Evolutionary conservation across 1,284 basidiomycete genomes (phyloP).

Genomic region (Ceratorhiza oryzae-sativae): DNA sequence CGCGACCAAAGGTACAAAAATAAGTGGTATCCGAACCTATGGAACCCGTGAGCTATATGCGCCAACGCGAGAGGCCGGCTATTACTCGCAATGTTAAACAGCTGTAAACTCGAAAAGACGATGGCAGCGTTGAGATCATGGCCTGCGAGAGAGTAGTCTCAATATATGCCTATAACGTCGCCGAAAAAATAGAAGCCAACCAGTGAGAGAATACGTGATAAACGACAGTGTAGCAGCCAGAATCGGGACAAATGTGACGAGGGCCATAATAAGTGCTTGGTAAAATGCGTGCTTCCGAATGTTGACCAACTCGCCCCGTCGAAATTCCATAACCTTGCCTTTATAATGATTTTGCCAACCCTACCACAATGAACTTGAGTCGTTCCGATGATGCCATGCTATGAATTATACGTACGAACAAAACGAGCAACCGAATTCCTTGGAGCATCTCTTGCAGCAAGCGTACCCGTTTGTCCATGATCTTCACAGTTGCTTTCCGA

Average conservation of each 20-base stretch:
- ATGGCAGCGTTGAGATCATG: constrained; percentile 70
- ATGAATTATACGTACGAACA: constrained; percentile 55
- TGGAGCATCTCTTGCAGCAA: constrained; percentile 61
- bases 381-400: too few relatives aligned
- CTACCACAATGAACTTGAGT: not conserved
- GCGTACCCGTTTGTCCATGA: constrained; percentile 74
- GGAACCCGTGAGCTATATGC: not conserved
- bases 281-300: constrained; percentile 52
- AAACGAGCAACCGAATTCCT: constrained; percentile 68
- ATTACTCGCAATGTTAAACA: constrained; percentile 72
- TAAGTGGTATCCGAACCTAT: constrained; percentile 31
- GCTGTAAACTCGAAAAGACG: constrained; percentile 78
- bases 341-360: constrained; percentile 64
- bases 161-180: too few relatives aligned
- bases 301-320: constrained; percentile 61
- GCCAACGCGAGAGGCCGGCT: not conserved
- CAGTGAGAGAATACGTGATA: constrained; percentile 25
- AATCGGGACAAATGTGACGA: constrained; percentile 68
- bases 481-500: constrained; percentile 68
- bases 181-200: not conserved
- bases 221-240: constrained; percentile 71
- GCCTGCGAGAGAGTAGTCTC: constrained; percentile 64
- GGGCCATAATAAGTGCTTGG: constrained; percentile 61
- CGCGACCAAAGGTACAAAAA: constrained; percentile 29
- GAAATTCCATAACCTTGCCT: constrained; percentile 59